Percentiles rank a stretch among this genome's conserved stretches.
phyloP scores from a whole-genome alignment of 2,329 filamentous ascomycete species.

The Penicillium sp. region DNA sequence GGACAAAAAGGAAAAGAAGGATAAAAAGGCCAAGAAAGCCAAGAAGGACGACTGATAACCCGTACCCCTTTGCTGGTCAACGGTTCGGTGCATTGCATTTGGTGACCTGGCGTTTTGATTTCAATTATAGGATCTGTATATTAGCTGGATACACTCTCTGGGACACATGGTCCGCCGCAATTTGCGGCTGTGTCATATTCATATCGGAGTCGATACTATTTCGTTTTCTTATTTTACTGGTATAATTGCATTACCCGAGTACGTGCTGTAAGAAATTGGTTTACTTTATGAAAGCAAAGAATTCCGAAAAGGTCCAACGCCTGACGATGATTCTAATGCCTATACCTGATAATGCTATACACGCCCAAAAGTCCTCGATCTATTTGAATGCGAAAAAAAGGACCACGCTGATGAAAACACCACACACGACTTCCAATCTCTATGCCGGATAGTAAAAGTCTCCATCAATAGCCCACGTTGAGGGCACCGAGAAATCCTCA shows the following conservation, averaged over 20 bases:
- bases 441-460: slow-evolving; percentile 24
- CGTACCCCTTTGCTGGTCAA: background rate
- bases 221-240: too few relatives aligned
- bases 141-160: slow-evolving; percentile 9
- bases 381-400: too few relatives aligned
- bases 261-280: background rate
- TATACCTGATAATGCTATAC: background rate
- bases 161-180: background rate
- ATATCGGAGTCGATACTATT: background rate
- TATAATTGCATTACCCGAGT: background rate
- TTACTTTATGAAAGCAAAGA: background rate
- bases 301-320: background rate
- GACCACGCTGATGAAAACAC: background rate
- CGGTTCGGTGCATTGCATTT: slow-evolving; percentile 9
- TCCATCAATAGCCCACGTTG: slow-evolving; percentile 36
- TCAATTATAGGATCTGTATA: slow-evolving; percentile 6
- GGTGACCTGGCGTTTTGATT: background rate
- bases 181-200: background rate
- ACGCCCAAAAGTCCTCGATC: background rate
- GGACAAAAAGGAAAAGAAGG: background rate
- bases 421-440: background rate
- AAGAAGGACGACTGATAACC: background rate
- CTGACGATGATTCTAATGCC: background rate
- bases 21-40: background rate
- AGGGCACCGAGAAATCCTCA: slow-evolving; percentile 48